Evolutionary conservation across 2,329 filamentous ascomycete genomes (phyloP).

Genomic region (Arthrobotrys sphaeroides): DNA sequence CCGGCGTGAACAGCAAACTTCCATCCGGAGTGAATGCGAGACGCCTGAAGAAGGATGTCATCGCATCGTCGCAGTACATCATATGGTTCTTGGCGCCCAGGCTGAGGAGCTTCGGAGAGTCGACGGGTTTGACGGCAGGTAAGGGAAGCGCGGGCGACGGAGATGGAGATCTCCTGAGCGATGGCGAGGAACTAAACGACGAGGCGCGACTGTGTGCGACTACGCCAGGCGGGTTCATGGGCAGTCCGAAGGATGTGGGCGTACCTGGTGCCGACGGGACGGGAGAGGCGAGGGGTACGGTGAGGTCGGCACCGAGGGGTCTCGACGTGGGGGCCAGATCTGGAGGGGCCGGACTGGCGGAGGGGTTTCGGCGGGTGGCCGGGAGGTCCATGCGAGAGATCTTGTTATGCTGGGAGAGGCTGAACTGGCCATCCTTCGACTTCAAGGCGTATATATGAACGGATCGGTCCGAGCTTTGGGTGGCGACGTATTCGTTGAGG

Average conservation of each 20-base stretch:
- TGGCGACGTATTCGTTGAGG: conserved; percentile 96
- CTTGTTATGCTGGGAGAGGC: conserved; percentile 79
- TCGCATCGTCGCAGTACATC: conserved; percentile 94
- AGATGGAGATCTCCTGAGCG: conserved; percentile 84
- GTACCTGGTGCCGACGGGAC: conserved; percentile 91
- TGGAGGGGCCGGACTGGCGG: conserved; percentile 88
- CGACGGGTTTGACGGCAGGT: conserved; percentile 93
- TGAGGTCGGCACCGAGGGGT: conserved; percentile 64
- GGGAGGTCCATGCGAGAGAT: conserved; percentile 94
- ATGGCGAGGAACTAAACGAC: conserved; percentile 82
- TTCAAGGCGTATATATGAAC: conserved; percentile 97
- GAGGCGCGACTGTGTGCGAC: conserved; percentile 93
- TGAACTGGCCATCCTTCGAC: conserved; percentile 95
- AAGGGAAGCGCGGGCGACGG: conserved; percentile 92
- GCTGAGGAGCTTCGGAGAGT: conserved; percentile 81
- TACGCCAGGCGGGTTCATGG: conserved; percentile 89
- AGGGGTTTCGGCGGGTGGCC: conserved; percentile 80
- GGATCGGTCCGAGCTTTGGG: conserved; percentile 95
- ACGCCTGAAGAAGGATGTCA: conserved; percentile 95
- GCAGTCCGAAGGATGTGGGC: conserved; percentile 84
- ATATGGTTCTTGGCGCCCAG: conserved; percentile 81
- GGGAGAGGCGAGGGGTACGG: conserved; percentile 77
- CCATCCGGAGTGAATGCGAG: conserved; percentile 95
- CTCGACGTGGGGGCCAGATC: conserved; percentile 75
- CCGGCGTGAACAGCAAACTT: conserved; percentile 89